These are phyloP conservation scores for Vaccinium corymbosum DNA, from an alignment of 148 eudicot species.

Conservation along the genomic window DNA sequence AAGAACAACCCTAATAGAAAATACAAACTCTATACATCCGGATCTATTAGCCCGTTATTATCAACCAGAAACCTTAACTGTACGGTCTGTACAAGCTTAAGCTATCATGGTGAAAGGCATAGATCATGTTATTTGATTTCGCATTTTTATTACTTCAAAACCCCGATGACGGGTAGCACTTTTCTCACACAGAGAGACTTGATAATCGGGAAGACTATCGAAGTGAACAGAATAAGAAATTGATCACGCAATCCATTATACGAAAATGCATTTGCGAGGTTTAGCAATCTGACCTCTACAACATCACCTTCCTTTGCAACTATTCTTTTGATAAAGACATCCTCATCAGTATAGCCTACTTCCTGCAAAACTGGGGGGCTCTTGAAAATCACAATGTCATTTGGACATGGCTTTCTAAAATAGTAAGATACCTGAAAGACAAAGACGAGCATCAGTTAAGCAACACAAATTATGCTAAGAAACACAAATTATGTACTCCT, in stretches of 20 bases:
- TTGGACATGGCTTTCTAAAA: conserved; percentile 90
- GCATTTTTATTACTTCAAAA: not conserved
- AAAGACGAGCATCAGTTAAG: not conserved
- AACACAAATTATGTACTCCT: conserved; percentile 16
- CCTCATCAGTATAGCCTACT: conserved; percentile 82
- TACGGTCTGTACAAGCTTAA: not conserved
- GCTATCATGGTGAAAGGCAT: not conserved
- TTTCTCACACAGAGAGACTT: not conserved
- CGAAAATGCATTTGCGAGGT: not conserved
- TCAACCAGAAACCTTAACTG: not conserved
- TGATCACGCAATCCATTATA: not conserved
- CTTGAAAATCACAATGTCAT: conserved; percentile 88
- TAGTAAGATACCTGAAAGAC: conserved; percentile 73
- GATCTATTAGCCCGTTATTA: not conserved
- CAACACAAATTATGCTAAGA: conserved; percentile 12
- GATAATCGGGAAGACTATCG: not conserved
- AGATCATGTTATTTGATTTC: not conserved
- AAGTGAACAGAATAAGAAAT: not conserved
- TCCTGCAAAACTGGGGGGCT: conserved; percentile 94
- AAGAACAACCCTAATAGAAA: not conserved
- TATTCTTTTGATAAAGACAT: conserved; percentile 84
- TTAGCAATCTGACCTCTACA: conserved; percentile 59
- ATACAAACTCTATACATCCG: not conserved
- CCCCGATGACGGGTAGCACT: not conserved
- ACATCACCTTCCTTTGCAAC: conserved; percentile 91